Evolutionary conservation across 2,329 filamentous ascomycete genomes (phyloP), one percentile per base, ranked within the genome.

Genomic region (Pleochaeta shiraiana): DNA sequence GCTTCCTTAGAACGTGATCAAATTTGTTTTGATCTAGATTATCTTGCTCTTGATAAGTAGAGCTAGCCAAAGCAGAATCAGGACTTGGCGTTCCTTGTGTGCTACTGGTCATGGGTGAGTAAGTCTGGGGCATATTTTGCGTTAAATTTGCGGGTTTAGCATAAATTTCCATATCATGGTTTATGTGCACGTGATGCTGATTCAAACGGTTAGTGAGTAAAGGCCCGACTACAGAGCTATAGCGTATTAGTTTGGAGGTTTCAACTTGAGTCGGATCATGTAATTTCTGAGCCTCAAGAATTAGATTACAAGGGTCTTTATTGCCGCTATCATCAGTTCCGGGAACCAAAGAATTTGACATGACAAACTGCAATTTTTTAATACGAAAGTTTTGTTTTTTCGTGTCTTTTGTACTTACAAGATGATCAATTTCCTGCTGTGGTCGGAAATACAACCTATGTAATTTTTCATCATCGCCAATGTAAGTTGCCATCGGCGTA

Each of bases 51-150:
- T 28, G 24, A 26, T 63, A 50, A 11, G 59, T 61, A 33, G 39
- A 30, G 26, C 37, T 63, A 31, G 4, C 31, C 6, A 9, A 33
- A 12, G 16, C 7, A 11, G 37, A 5, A 3, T 28, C 16, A 11
- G 64, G 64, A 60, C 65, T 68, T 24, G 66, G 66, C 26, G 66
- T 68, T 59, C 66, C 67, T 62, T 67, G 64, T n/a, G 67, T 68
- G 26, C 66, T 68, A 57, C 66, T 67, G 31, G 57, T 37, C 19
- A 64, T 21, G 9, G 26, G 30, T 9, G 39, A 47, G 45, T 31
- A n/a, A 21, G n/a, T 30, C 19, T 60, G 16, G 21, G 30, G n/a
- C 11, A 14, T 9, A n/a, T 30, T 21, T 21, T 50, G 16, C 2
- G 19, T 30, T 33, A 24, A 33, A 50, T 63, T 30, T 26, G 28